Percentiles rank a stretch among this genome's conserved stretches.
Conservation (phyloP, 768 basidiomycete genomes). For the Floccularia luteovirens region DNA sequence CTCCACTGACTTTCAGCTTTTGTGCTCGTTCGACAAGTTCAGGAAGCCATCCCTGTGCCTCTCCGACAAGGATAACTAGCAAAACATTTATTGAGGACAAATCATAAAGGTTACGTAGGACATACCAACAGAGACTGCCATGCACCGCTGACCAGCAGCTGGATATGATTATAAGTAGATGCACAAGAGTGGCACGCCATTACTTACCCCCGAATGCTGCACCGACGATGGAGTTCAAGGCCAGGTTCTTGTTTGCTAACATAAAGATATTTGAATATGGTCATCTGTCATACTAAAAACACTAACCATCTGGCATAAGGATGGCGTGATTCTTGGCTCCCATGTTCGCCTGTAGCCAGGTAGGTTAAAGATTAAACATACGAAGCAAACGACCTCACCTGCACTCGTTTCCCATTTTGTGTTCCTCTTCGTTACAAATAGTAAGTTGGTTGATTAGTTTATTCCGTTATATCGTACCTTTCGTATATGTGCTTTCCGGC, state of each 20-base stretch:
- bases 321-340: conserved; percentile 98
- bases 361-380: background rate
- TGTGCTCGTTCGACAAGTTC: conserved; percentile 79
- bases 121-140: conserved; percentile 90
- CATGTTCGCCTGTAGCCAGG: conserved; percentile 38
- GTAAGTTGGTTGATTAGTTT: conserved; percentile 1
- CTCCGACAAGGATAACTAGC: conserved; percentile 75
- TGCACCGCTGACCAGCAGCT: conserved; percentile 96
- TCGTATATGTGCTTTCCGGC: conserved; percentile 95
- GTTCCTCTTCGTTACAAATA: conserved; percentile 67
- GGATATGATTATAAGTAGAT: conserved; percentile 10
- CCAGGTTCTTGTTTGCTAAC: conserved; percentile 83
- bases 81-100: conserved; percentile 2
- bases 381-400: conserved; percentile 27
- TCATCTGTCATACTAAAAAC: background rate
- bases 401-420: conserved; percentile 82
- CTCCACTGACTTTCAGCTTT: conserved; percentile 77
- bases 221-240: conserved; percentile 87
- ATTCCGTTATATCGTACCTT: conserved; percentile 31
- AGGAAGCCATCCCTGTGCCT: conserved; percentile 72
- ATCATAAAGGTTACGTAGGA: background rate
- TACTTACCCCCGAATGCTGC: conserved; percentile 83
- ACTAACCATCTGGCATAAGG: conserved; percentile 86
- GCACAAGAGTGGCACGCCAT: conserved; percentile 4
- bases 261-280: background rate